Percentiles rank a stretch among this genome's conserved stretches.
Evolutionary conservation across 2,329 filamentous ascomycete genomes (phyloP).

Genomic region (Penicillium verrucosum): DNA sequence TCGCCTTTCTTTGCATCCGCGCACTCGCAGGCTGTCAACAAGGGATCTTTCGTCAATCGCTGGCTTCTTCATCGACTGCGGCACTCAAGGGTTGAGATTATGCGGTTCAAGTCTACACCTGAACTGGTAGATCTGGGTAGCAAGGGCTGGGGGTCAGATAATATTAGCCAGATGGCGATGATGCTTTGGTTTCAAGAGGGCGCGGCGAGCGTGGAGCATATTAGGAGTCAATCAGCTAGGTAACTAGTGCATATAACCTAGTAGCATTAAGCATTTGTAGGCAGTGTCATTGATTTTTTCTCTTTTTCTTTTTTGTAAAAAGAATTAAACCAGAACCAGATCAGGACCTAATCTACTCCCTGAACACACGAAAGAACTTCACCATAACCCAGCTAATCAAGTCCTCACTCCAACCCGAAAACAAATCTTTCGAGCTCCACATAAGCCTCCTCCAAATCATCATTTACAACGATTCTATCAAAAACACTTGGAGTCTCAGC

Average conservation of each 20-base stretch:
- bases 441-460: background rate
- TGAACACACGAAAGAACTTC: too few species aligned
- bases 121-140: background rate
- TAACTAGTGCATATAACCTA: background rate
- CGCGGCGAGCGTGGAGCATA: background rate
- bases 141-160: background rate
- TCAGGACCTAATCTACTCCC: too few species aligned
- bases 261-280: background rate
- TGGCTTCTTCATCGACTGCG: background rate
- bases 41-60: background rate
- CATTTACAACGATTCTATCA: background rate
- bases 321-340: background rate
- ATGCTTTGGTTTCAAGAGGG: background rate
- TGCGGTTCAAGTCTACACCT: background rate
- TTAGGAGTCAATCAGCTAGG: background rate
- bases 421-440: background rate
- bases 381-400: too few species aligned
- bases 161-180: background rate
- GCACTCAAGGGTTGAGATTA: background rate
- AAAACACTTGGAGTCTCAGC: background rate
- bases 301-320: background rate
- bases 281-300: too few species aligned
- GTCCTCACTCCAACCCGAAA: too few species aligned
- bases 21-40: background rate
- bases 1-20: background rate